A percentile compares a stretch with the other conserved stretches of the same genome.
phyloP scores from a whole-genome alignment of 805 yeast species.

The Wickerhamiella alocasiicola region DNA sequence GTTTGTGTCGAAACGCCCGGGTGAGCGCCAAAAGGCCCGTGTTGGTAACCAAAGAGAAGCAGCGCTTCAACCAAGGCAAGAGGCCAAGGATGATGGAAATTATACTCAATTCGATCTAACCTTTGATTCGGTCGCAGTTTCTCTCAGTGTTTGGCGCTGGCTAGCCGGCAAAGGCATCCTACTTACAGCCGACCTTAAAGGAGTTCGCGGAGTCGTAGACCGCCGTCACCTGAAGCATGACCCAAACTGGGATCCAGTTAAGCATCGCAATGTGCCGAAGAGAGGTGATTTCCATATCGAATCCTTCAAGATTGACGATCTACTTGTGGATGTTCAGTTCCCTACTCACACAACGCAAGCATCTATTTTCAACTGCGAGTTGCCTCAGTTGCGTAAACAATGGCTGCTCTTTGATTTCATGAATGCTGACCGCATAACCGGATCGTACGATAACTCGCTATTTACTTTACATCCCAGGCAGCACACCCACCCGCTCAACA shows the following conservation, averaged over 20 bases:
- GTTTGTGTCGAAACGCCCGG: constrained; percentile 75
- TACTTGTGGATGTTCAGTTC: constrained; percentile 71
- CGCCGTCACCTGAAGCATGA: constrained; percentile 79
- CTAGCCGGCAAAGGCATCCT: constrained; percentile 79
- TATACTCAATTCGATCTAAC: constrained; percentile 92
- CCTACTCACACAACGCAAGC: constrained; percentile 33
- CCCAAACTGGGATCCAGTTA: constrained; percentile 68
- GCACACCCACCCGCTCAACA: constrained; percentile 26
- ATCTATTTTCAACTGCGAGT: constrained; percentile 75
- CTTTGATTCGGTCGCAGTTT: constrained; percentile 69
- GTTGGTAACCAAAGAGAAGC: constrained; percentile 38
- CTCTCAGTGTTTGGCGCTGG: constrained; percentile 77
- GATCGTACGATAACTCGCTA: constrained; percentile 83
- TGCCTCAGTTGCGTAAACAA: constrained; percentile 71
- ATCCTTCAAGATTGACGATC: constrained; percentile 70
- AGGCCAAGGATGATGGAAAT: constrained; percentile 59
- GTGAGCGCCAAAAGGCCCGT: constrained; percentile 36
- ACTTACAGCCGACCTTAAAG: constrained; percentile 65
- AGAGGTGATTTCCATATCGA: constrained; percentile 94
- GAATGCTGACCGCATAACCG: constrained; percentile 74
- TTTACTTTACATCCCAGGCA: constrained; percentile 83
- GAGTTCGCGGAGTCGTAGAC: constrained; percentile 86
- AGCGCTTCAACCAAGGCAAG: background rate
- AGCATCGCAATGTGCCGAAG: constrained; percentile 52
- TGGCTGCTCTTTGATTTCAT: constrained; percentile 86